Base-by-base conservation (phyloP, 2,329 filamentous ascomycete species). In the Cladorrhinum sp. region DNA sequence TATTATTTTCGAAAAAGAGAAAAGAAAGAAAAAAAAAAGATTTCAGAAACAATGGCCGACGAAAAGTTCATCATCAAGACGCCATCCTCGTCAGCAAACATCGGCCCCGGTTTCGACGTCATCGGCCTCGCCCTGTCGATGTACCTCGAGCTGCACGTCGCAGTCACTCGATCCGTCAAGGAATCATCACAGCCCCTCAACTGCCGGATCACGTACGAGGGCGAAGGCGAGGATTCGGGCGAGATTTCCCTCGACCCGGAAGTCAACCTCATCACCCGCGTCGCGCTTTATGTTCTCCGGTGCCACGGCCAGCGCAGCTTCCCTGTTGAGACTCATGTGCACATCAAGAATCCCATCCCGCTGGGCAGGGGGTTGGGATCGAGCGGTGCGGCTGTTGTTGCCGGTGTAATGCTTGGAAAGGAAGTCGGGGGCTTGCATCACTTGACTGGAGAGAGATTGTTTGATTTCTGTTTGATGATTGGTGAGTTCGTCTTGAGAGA, bases 401-500 rank as follows among this genome's bases (percentile, higher is more conserved):
- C 92, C 0, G 95, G 95, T 66, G 94, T 97, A n/a, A 86, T 92
- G 75, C 82, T 99, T 51, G 95, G 89, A 46, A 96, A 95, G 77
- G 89, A 96, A 74, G 90, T 95, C 52, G 94, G 93, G 39, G 83
- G 88, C 30, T 82, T 99, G 63, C 81, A 88, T 50, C 79, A 83
- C 46, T 79, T 99, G 65, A 86, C 85, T 61, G 88, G 91, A 70
- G 89, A 91, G 66, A 84, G 95, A 42, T 84, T 99, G 73, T 88
- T 99, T 69, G 95, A 99, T 77, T 99, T 92, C 75, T 96, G 92
- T 73, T 81, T 99, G 67, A 99, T 99, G 95, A 96, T 97, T 75
- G 91, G 88, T 89, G 75, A 66, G 79, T 73, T 14, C 36, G 54
- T 55, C 3, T 55, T 28, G 20, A 18, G 6, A 33, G 26, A 28